Percentiles rank a stretch among this genome's conserved stretches.
These are phyloP conservation scores for Phytophthora melonis DNA, from an alignment of 352 stramenopile genomes.

Conservation along the genomic window DNA sequence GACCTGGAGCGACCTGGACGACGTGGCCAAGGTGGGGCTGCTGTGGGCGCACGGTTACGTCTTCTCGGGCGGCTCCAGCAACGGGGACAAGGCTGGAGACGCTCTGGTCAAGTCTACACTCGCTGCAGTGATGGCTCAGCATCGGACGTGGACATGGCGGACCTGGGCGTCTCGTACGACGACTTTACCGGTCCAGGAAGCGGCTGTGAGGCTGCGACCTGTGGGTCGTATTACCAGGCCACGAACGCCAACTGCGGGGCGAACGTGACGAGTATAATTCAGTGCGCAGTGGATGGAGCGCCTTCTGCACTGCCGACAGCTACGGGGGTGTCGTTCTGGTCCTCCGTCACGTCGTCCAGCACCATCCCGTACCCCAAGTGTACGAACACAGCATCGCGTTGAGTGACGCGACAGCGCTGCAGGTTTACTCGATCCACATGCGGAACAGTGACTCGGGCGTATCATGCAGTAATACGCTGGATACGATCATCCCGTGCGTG, in stretches of 20 bases:
- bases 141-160: constrained; percentile 39
- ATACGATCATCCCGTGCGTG: constrained; percentile 57
- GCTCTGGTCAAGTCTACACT: constrained; percentile 53
- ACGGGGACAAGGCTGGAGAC: constrained; percentile 16
- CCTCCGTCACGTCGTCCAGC: constrained; percentile 38
- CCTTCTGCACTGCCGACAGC: constrained; percentile 12
- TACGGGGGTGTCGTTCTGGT: constrained; percentile 47
- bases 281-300: constrained; percentile 44
- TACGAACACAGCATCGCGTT: constrained; percentile 44
- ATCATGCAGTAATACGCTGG: constrained; percentile 41
- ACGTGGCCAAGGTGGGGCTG: constrained; percentile 51
- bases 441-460: constrained; percentile 26
- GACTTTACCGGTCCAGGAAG: constrained; percentile 30
- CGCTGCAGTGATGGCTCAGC: constrained; percentile 25
- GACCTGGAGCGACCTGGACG: constrained; percentile 45
- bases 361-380: constrained; percentile 48
- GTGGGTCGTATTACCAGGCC: constrained; percentile 45
- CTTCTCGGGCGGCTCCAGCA: constrained; percentile 39
- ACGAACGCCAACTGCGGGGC: constrained; percentile 43
- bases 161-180: constrained; percentile 38
- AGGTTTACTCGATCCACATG: constrained; percentile 60
- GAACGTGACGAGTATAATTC: constrained; percentile 28
- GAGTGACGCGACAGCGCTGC: constrained; percentile 12
- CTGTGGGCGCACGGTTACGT: constrained; percentile 64
- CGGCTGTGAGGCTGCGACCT: constrained; percentile 33